Percentiles rank a stretch among this genome's conserved stretches.
Conservation (phyloP, 331 rosid genomes). For the Rhamnella rubrinervis region DNA sequence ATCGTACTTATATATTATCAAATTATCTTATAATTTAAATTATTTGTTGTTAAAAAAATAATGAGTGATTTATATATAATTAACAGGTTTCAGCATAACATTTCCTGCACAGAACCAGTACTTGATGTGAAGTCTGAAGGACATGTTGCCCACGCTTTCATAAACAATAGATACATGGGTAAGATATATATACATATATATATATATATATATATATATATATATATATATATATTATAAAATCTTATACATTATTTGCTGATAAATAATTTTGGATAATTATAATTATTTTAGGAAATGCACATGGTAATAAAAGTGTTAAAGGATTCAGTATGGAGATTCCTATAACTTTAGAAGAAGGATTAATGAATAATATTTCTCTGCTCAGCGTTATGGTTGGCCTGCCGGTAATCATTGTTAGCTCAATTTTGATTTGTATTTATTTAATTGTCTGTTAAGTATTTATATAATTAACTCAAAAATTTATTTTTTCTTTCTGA, state of each 20-base stretch:
- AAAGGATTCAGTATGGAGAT: slow-evolving; percentile 43
- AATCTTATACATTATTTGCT: too few relatives aligned
- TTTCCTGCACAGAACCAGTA: slow-evolving; percentile 48
- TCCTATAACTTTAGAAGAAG: slow-evolving; percentile 34
- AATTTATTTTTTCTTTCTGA: neutral
- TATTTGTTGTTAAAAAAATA: neutral
- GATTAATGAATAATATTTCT: slow-evolving; percentile 49
- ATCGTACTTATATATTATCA: too few relatives aligned
- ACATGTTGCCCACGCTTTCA: slow-evolving; percentile 66
- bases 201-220: too few relatives aligned
- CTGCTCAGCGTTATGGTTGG: slow-evolving; percentile 67
- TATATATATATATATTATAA: too few relatives aligned
- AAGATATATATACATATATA: neutral
- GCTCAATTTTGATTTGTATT: neutral
- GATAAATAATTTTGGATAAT: neutral
- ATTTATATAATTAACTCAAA: neutral
- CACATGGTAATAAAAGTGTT: slow-evolving; percentile 43
- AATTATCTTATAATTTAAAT: neutral
- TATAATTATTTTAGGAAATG: slow-evolving; percentile 30
- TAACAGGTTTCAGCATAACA: slow-evolving; percentile 51
- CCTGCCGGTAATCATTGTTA: slow-evolving; percentile 42
- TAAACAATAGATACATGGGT: slow-evolving; percentile 51
- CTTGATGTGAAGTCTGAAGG: slow-evolving; percentile 52
- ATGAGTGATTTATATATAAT: neutral
- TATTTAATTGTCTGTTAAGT: too few relatives aligned